Evolutionary conservation across 371 early-diverging fungal species (phyloP).

Genomic region (Actinomucor elegans): DNA sequence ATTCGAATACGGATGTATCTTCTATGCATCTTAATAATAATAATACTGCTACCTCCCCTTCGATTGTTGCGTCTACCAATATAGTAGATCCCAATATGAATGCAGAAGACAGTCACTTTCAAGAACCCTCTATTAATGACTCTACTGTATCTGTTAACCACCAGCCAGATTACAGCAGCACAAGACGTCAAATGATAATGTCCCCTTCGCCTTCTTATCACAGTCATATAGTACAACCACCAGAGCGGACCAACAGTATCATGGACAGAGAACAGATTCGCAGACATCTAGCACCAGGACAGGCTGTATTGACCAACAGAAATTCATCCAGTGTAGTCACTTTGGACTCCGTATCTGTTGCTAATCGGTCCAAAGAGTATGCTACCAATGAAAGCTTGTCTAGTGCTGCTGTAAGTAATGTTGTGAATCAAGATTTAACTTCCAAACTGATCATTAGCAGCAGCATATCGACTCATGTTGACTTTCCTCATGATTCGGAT

Average conservation of each 20-base stretch:
- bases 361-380: neutral
- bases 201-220: neutral
- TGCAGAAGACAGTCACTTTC: neutral
- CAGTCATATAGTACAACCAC: neutral
- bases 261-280: conserved; percentile 22
- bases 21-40: conserved; percentile 8
- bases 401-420: neutral
- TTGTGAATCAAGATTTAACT: neutral
- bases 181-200: neutral
- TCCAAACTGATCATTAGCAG: too few species aligned
- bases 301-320: conserved; percentile 4
- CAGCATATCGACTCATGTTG: conserved; percentile 5
- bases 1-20: conserved; percentile 24
- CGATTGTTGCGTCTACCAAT: conserved; percentile 12
- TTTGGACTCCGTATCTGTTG: neutral
- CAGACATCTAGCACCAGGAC: conserved; percentile 23
- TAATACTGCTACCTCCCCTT: neutral
- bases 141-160: neutral
- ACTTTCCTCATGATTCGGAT: conserved; percentile 28
- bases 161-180: neutral
- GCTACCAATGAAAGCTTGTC: neutral
- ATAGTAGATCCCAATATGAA: conserved; percentile 15
- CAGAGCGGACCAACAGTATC: conserved; percentile 3
- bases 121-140: neutral
- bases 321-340: neutral